phyloP scores from a whole-genome alignment of 176 grass and related monocot genomes.

The Carex myosuroides region DNA sequence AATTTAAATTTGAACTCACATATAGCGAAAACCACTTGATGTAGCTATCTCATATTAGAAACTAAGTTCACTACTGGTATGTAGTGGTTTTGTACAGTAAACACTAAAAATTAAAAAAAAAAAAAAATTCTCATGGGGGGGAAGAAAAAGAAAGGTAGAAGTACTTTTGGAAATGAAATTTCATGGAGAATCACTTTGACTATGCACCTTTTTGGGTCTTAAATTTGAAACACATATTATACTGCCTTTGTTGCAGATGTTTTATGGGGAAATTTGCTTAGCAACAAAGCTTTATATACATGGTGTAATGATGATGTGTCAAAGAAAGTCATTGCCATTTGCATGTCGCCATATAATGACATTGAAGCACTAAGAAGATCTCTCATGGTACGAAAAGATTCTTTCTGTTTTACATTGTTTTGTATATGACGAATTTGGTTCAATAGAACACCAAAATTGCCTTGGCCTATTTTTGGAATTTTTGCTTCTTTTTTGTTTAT shows the following conservation, averaged over 20 bases:
- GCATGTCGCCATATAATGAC: slow-evolving; percentile 39
- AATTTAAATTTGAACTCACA: background rate
- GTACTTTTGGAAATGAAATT: background rate
- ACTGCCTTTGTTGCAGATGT: slow-evolving; percentile 37
- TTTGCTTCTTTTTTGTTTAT: background rate
- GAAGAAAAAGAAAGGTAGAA: background rate
- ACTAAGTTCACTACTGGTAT: background rate
- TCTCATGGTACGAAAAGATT: slow-evolving; percentile 46
- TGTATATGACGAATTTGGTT: background rate
- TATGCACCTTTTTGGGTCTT: background rate
- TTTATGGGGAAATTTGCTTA: slow-evolving; percentile 55
- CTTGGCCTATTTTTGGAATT: background rate
- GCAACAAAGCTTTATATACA: slow-evolving; percentile 58
- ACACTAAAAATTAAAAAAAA: too few relatives aligned
- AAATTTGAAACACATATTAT: background rate
- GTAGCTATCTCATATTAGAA: background rate
- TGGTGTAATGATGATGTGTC: slow-evolving; percentile 73
- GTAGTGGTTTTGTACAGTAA: background rate
- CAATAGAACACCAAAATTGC: background rate
- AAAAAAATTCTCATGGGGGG: background rate
- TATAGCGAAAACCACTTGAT: background rate
- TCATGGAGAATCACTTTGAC: background rate
- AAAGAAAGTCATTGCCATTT: slow-evolving; percentile 85
- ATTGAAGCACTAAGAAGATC: slow-evolving; percentile 54
- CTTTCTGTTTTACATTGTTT: background rate